Base-by-base conservation (phyloP, 768 basidiomycete species). In the Phaeolepiota aurea region DNA sequence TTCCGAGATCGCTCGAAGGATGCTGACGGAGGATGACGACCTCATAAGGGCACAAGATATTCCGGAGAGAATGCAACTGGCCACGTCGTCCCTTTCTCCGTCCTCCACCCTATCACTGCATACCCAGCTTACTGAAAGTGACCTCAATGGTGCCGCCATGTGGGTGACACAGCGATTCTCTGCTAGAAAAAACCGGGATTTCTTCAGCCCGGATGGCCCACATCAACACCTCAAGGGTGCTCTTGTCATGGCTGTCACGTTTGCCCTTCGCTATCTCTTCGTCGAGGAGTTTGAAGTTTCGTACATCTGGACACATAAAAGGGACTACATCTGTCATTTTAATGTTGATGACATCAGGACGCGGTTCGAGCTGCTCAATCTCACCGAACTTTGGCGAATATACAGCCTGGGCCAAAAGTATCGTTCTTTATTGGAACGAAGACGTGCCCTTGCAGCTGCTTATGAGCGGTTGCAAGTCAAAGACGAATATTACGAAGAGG, bases 11-110 rank as follows among this genome's bases (percentile, higher is more conserved):
- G 79, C 79, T 38, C 83, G 82, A 45, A 77, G 87, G 30, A 71
- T 89, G 69, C 68, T 98, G 20, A 94, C 91, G 2, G 90, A 92
- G 48, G 90, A 89, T 43, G 96, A 99, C 59, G 88, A 94, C 52
- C 67, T 89, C 34, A 93, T 99, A 46, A 83, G 93, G 34, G 79
- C 75, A 13, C 79, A 76, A 54, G 96, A 98, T 61, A 78, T 88
- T 25, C 96, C 96, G 1, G 96, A 99, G 57, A 84, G 96, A 36
- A 91, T 93, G 85, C 92, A 94, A 58, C 74, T 98, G 14, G 77
- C 82, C 11, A 85, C 80, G 15, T 89, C 87, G 15, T 85, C 90
- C 0, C 63, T 96, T n/a, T 87, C 87, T 1, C 58, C 66, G 20
- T 72, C 71, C 18, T 70, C 85, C 2, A 73, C 72, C 3, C 62